A percentile compares a stretch with the other conserved stretches of the same genome.
These are phyloP conservation scores for thale cress (Arabidopsis thaliana) DNA, from an alignment of 345 rosid species.

Conservation along the genomic window DNA sequence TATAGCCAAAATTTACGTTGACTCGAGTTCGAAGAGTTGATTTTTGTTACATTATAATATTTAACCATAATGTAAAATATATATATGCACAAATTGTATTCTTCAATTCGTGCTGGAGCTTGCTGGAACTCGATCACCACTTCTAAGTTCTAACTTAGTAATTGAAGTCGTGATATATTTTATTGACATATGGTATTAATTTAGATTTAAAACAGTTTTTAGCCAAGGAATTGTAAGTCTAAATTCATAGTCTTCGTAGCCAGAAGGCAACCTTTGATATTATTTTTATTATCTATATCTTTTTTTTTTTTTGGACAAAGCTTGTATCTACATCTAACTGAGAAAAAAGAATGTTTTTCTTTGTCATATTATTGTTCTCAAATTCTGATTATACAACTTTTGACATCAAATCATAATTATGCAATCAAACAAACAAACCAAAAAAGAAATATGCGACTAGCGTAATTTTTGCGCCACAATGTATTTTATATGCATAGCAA, in stretches of 20 bases:
- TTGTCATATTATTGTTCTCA: no score
- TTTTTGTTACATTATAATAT: conserved; percentile 3
- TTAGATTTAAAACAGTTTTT: background rate
- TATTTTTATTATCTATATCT: no score
- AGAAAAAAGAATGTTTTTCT: no score
- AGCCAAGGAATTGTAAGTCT: no score
- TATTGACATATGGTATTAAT: background rate
- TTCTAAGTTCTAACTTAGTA: background rate
- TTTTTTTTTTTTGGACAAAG: no score
- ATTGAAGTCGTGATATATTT: no score
- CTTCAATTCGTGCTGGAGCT: background rate
- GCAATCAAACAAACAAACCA: no score
- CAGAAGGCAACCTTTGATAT: no score
- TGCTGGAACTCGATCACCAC: background rate
- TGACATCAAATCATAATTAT: no score
- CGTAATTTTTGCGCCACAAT: background rate
- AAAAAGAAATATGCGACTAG: background rate
- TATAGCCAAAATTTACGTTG: conserved; percentile 19
- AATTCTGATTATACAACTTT: no score
- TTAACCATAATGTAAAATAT: background rate
- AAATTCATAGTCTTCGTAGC: no score
- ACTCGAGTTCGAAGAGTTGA: conserved; percentile 27
- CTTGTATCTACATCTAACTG: no score
- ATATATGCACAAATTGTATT: background rate
- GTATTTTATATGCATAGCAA: background rate